Base-by-base conservation (phyloP, 257 asterid genomes). In the Ehretia macrophylla region DNA sequence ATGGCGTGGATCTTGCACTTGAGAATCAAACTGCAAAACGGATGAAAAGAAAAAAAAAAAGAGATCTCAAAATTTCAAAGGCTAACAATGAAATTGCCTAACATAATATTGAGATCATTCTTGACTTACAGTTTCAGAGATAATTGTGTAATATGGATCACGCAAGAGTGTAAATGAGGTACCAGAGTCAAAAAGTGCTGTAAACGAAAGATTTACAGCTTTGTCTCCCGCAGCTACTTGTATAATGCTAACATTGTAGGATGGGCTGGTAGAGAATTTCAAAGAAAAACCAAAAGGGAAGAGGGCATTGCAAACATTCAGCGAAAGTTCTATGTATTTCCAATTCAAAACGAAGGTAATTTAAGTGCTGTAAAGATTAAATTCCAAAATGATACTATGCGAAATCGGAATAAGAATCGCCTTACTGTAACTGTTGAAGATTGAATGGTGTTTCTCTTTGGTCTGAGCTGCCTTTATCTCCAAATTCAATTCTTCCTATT, bases 381-480 rank as follows among this genome's bases (percentile, higher is more conserved):
- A 10, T 42, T 42, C 47, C 4, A 42, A 42, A 10, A 4, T 42
- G 16, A 42, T 42, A 42, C 16, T 42, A 42, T 11, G 16, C 8
- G 12, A 42, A n/a, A 11, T 42, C 47, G 35, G 35, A 27, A 27
- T 27, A 27, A 27, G 35, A 42, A 2, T 14, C 16, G 1, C 2
- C 97, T 79, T 71, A 93, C 99, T 80, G 95, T 71, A 32, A 55
- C 61, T 56, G 73, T 18, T 74, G 64, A 79, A 83, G 59, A 60
- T 90, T 83, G 73, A 93, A 76, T 10, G 95, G 87, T 27, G 99
- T 93, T 59, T 62, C 75, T 62, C 70, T 75, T 53, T 86, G 97
- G 67, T 46, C 75, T 10, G 83, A 59, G 64, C 80, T 72, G 56
- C 95, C 97, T 72, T 85, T 82, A 66, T 93, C 99, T 52, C 57